phyloP scores from a whole-genome alignment of 202 grass and related monocot genomes.

The Schoenoplectus tabernaemontani region DNA sequence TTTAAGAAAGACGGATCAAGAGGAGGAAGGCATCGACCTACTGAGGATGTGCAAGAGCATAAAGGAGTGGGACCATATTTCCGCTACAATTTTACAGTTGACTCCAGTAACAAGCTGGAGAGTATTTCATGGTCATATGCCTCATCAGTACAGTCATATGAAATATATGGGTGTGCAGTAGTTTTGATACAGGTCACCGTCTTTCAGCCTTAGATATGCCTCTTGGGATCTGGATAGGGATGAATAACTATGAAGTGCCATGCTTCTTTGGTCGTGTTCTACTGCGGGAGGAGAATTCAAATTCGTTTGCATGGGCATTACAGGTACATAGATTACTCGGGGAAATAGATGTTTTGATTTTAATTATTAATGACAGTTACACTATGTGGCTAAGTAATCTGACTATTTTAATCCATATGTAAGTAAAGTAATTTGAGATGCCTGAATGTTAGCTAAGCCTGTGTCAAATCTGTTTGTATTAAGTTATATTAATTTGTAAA shows the following conservation, averaged over 20 bases:
- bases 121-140: conserved; percentile 58
- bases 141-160: conserved; percentile 45
- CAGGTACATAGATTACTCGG: conserved; percentile 25
- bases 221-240: conserved; percentile 60
- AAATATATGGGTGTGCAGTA: conserved; percentile 57
- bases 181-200: conserved; percentile 43
- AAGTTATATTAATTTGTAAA: background rate
- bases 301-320: conserved; percentile 46
- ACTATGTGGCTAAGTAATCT: background rate
- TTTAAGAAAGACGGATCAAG: conserved; percentile 42
- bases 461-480: background rate
- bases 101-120: conserved; percentile 29
- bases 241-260: conserved; percentile 55
- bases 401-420: background rate
- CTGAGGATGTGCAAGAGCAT: conserved; percentile 45
- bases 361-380: background rate
- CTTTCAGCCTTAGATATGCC: conserved; percentile 37
- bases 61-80: conserved; percentile 55
- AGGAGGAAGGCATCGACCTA: conserved; percentile 42
- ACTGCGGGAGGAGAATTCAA: conserved; percentile 40
- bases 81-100: conserved; percentile 44
- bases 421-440: background rate
- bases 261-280: conserved; percentile 44
- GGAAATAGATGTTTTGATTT: background rate
- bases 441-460: background rate